Conservation (phyloP, 352 stramenopile genomes). For the Phytophthora pseudosyringae region DNA sequence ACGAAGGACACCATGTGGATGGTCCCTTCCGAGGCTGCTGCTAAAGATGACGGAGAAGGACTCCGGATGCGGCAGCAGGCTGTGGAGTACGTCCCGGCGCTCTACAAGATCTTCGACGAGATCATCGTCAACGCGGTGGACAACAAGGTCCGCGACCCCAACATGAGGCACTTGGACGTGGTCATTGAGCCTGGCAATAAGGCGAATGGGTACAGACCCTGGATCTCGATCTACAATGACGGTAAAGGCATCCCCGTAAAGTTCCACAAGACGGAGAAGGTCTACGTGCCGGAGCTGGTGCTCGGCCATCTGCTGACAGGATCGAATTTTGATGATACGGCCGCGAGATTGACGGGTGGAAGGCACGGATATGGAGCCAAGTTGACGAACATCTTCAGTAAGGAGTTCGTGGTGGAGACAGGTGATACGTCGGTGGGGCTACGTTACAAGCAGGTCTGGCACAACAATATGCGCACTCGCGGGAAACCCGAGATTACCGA, state of each 20-base stretch:
- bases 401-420: slow-evolving; percentile 98
- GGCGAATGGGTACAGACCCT: slow-evolving; percentile 62
- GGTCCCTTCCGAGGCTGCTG: slow-evolving; percentile 37
- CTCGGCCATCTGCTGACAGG: slow-evolving; percentile 99
- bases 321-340: slow-evolving; percentile 99
- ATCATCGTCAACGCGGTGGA: slow-evolving; percentile 99
- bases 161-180: slow-evolving; percentile 79
- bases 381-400: slow-evolving; percentile 99
- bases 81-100: slow-evolving; percentile 83
- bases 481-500: slow-evolving; percentile 86
- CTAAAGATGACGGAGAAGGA: slow-evolving; percentile 30
- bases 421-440: slow-evolving; percentile 89
- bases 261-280: slow-evolving; percentile 96
- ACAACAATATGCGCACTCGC: slow-evolving; percentile 96
- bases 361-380: slow-evolving; percentile 97
- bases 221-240: slow-evolving; percentile 99
- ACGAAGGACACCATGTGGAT: slow-evolving; percentile 86
- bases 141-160: slow-evolving; percentile 90
- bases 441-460: slow-evolving; percentile 92
- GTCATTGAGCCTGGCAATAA: slow-evolving; percentile 68
- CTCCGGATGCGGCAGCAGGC: slow-evolving; percentile 74
- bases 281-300: slow-evolving; percentile 99
- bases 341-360: slow-evolving; percentile 97
- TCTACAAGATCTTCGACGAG: slow-evolving; percentile 99
- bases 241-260: slow-evolving; percentile 97